phyloP scores from a whole-genome alignment of 2,329 filamentous ascomycete genomes.

The Fusarium foetens region DNA sequence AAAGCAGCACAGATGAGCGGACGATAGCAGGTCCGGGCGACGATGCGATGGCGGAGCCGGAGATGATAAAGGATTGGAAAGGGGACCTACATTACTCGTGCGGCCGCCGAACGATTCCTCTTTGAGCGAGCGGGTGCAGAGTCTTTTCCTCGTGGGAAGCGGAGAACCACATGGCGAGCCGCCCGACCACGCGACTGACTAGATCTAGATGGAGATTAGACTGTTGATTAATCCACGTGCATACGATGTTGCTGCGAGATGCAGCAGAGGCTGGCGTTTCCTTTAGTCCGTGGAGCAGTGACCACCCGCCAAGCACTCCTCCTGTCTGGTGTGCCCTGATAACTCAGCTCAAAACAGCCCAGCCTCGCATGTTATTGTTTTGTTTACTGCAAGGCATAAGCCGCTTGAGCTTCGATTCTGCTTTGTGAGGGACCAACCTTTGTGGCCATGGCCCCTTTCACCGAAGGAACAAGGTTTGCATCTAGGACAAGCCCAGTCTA shows the following conservation, averaged over 20 bases:
- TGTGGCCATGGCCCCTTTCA: neutral
- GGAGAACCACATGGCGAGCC: conserved; percentile 33
- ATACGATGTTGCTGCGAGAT: neutral
- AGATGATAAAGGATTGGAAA: conserved; percentile 31
- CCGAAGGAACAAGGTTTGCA: conserved; percentile 12
- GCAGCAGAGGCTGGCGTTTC: neutral
- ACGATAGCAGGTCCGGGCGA: neutral
- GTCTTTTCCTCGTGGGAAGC: conserved; percentile 15
- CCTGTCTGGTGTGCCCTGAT: conserved; percentile 1
- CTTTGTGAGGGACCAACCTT: neutral
- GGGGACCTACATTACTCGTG: conserved; percentile 35
- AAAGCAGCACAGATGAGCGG: neutral
- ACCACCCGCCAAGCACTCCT: neutral
- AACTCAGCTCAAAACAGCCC: conserved; percentile 8
- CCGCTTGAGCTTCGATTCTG: neutral
- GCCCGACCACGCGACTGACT: conserved; percentile 22
- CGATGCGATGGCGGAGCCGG: conserved; percentile 5
- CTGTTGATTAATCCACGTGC: conserved; percentile 15
- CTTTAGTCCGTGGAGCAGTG: conserved; percentile 6
- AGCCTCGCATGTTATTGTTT: conserved; percentile 2
- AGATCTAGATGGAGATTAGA: conserved; percentile 28
- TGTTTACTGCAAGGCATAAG: neutral
- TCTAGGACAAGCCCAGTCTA: conserved; percentile 11
- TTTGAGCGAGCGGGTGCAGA: conserved; percentile 1
- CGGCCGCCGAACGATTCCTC: conserved; percentile 9